These are phyloP conservation scores for Trichomonas vaginalis DNA, from an alignment of 208 protist species.

Conservation along the genomic window DNA sequence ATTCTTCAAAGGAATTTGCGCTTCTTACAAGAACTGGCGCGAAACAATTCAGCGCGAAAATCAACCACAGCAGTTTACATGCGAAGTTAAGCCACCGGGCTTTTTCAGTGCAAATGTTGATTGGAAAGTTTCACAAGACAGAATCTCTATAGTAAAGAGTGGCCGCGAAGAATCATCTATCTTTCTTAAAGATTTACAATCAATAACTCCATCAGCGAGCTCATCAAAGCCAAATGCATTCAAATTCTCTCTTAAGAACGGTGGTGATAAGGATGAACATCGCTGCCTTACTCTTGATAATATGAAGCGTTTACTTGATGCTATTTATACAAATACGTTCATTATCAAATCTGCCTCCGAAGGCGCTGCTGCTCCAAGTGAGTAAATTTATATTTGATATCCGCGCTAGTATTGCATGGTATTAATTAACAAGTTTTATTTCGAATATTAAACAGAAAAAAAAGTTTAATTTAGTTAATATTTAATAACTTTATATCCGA, in stretches of 20 bases:
- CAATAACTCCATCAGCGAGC: neutral
- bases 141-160: neutral
- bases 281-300: neutral
- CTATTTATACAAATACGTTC: constrained; percentile 2
- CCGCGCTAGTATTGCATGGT: too few species aligned
- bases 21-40: neutral
- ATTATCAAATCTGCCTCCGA: neutral
- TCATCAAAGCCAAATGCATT: neutral
- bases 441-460: too few species aligned
- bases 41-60: neutral
- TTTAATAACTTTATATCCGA: too few species aligned
- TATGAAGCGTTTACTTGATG: neutral
- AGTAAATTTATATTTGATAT: too few species aligned
- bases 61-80: neutral
- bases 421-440: too few species aligned
- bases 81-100: constrained; percentile 6
- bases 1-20: constrained; percentile 1
- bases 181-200: neutral
- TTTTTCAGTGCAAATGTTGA: neutral
- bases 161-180: neutral
- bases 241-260: neutral
- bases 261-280: neutral
- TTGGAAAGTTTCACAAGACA: neutral
- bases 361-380: neutral
- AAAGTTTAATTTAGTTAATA: too few species aligned